Evolutionary conservation across 2,329 filamentous ascomycete species (phyloP), one percentile per base, ranked within the genome.

Genomic region (Neophaeococcomyces mojaviensis): DNA sequence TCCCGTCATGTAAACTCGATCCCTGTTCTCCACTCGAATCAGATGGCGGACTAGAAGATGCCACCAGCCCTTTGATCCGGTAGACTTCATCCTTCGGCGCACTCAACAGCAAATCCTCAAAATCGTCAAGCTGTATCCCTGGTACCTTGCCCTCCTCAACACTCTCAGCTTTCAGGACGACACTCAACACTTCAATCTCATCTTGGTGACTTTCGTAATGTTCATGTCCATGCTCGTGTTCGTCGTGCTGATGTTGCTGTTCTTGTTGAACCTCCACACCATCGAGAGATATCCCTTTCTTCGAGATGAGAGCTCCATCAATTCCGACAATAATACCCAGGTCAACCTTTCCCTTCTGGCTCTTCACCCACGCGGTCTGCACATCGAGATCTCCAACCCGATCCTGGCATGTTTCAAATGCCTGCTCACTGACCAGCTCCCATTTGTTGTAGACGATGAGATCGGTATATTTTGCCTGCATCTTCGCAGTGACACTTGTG

Each of bases 41-140:
- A 2, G 70, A 70, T 0, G 69, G 67, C 0, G 63, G 67, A 1
- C 66, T 60, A 50, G 51, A 65, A 35, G 63, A 58, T 3, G 66
- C 61, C 6, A 83, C 53, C 3, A 82, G 70, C 0, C 77, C 86
- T 65, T 98, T 98, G 64, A 98, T 97, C 46, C 92, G 81, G 68
- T 97, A 98, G 8, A 94, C 80, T 61, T 97, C 89, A 54, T 98
- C 92, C 62, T 94, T 95, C 1, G 88, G 85, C 0, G 90, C 85
- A 0, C 78, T 67, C 26, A 97, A 74, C 2, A 97, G 70, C 20
- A 64, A 53, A 8, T 69, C 68, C 47, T 81, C 72, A 6, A 95
- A 74, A 52, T 83, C 71, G 13, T 63, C 59, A 19, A 79, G 74
- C 46, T 79, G 71, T 0, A 80, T 71, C 8, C 51, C 51, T 18